Percentiles rank a stretch among this genome's conserved stretches.
These are phyloP conservation scores for Mikania micrantha DNA, from an alignment of 129 eudicot species.

Conservation along the genomic window DNA sequence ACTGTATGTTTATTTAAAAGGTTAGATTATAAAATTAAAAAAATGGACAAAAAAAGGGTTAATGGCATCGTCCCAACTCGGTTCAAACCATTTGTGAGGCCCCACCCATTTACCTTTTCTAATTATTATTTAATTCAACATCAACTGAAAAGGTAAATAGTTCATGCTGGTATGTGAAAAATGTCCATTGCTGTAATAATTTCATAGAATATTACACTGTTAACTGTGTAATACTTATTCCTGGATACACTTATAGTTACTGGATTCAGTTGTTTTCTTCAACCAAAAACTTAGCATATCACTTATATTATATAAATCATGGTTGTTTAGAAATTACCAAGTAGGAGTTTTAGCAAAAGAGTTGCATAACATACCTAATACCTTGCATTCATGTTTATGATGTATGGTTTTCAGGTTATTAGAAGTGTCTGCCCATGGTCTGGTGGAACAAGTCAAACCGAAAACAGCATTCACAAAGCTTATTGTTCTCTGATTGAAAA, in stretches of 20 bases:
- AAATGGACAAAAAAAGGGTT: background rate
- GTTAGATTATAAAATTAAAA: background rate
- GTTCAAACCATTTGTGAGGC: background rate
- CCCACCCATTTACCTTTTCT: background rate
- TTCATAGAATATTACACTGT: background rate
- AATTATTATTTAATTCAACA: background rate
- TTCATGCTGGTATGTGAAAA: background rate
- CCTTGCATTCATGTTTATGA: conserved; percentile 2
- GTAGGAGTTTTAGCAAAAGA: background rate
- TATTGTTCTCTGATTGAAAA: conserved; percentile 85
- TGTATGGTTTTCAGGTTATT: conserved; percentile 49
- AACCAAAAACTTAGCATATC: background rate
- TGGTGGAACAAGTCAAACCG: conserved; percentile 92
- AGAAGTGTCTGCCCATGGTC: conserved; percentile 99
- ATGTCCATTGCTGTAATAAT: background rate
- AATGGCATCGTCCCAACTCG: background rate
- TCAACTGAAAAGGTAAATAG: background rate
- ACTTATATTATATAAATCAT: background rate
- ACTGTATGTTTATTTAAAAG: background rate
- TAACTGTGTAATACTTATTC: background rate
- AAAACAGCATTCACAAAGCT: conserved; percentile 96
- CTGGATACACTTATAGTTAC: background rate
- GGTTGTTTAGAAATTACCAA: background rate
- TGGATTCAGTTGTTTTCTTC: background rate
- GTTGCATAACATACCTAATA: background rate